phyloP scores from a whole-genome alignment of 2,329 filamentous ascomycete genomes.

The Aureobasidium mangrovei region DNA sequence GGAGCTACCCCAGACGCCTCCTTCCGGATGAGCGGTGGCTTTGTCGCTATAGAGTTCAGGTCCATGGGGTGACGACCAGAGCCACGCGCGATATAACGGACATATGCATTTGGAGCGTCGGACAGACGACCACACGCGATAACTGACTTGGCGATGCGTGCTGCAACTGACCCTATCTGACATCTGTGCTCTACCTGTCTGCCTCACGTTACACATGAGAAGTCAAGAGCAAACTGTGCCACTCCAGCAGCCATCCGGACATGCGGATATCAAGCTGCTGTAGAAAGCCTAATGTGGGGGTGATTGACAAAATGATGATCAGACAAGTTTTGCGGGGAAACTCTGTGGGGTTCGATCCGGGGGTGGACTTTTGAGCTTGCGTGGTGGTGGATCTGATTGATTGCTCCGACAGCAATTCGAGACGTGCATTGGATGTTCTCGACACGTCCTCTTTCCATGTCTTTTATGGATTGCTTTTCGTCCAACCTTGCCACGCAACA shows the following conservation, averaged over 20 bases:
- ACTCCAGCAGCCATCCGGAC: not conserved
- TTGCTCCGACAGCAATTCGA: too few species aligned
- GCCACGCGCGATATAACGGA: not conserved
- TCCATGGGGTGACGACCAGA: not conserved
- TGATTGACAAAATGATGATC: not conserved
- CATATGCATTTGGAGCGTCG: not conserved
- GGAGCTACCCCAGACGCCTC: slow-evolving; percentile 11
- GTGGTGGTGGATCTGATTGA: not conserved
- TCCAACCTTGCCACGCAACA: too few species aligned
- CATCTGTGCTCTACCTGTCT: not conserved
- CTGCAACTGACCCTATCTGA: not conserved
- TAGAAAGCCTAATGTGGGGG: not conserved
- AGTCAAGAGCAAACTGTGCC: not conserved
- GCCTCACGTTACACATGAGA: not conserved
- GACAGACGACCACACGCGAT: slow-evolving; percentile 4
- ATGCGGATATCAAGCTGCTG: slow-evolving; percentile 1
- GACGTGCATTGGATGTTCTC: too few species aligned
- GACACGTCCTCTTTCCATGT: too few species aligned
- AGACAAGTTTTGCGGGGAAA: not conserved
- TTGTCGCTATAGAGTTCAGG: not conserved
- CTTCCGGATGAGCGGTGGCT: slow-evolving; percentile 12
- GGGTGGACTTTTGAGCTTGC: not conserved
- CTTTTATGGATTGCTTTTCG: too few species aligned
- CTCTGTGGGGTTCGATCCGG: not conserved
- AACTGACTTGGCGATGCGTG: not conserved